phyloP scores from a whole-genome alignment of 179 eudicot species.

The Beta lomatogona region DNA sequence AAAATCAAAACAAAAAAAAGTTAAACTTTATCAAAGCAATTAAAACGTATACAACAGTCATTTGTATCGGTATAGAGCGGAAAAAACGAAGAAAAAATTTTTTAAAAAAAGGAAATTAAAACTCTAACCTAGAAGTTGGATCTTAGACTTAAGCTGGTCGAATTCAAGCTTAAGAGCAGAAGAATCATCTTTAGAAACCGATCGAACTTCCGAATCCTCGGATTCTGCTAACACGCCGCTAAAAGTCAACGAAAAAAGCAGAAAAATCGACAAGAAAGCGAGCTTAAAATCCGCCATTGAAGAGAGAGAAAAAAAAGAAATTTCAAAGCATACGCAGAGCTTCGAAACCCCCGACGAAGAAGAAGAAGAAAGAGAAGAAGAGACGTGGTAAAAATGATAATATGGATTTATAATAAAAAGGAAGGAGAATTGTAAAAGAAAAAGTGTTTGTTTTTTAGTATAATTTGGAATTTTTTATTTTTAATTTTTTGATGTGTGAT shows the following conservation, averaged over 20 bases:
- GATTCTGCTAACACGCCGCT: conserved; percentile 25
- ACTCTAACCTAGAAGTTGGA: conserved; percentile 56
- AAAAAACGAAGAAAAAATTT: background rate
- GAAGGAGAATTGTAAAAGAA: too few species aligned
- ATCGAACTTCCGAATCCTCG: conserved; percentile 34
- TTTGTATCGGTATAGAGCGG: background rate
- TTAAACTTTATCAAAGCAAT: too few species aligned
- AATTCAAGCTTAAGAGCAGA: conserved; percentile 46
- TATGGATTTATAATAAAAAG: background rate
- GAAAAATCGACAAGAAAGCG: conserved; percentile 18
- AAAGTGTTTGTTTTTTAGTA: too few species aligned
- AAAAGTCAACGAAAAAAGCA: conserved; percentile 29
- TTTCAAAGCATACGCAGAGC: conserved; percentile 6
- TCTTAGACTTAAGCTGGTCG: conserved; percentile 62
- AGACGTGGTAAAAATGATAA: conserved; percentile 12
- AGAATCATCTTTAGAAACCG: conserved; percentile 44
- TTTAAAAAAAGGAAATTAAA: background rate
- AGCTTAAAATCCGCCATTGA: conserved; percentile 43
- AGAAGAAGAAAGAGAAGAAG: background rate
- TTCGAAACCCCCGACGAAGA: conserved; percentile 25
- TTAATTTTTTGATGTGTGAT: background rate
- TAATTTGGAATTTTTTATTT: too few species aligned
- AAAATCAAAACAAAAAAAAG: background rate
- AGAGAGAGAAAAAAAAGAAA: conserved; percentile 20
- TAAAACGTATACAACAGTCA: background rate